phyloP scores from a whole-genome alignment of 192 early-diverging fungal genomes.

The Gaertneriomyces semiglobifer region DNA sequence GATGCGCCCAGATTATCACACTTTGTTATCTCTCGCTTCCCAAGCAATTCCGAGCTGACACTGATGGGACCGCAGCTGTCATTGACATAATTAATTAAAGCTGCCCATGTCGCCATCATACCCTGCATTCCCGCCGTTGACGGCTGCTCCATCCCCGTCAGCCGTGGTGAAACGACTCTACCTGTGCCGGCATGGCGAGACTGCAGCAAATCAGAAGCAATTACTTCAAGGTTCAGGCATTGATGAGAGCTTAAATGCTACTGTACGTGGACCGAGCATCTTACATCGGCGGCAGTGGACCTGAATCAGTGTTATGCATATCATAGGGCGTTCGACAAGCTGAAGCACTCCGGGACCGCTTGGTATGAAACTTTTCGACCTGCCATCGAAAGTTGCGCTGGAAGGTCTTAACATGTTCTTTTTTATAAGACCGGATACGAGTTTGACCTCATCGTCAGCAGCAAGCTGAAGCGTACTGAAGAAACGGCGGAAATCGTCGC shows the following conservation, averaged over 20 bases:
- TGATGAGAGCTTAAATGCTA: constrained; percentile 38
- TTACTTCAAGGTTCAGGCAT: constrained; percentile 50
- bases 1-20: no score
- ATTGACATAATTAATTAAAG: no score
- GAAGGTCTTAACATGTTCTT: no score
- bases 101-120: neutral
- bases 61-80: no score
- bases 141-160: constrained; percentile 15
- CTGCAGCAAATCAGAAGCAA: constrained; percentile 41
- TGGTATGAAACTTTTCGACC: neutral
- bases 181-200: constrained; percentile 54
- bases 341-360: constrained; percentile 24
- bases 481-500: constrained; percentile 45
- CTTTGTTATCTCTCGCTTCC: no score
- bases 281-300: no score
- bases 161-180: constrained; percentile 45
- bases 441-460: constrained; percentile 42
- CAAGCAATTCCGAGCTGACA: no score
- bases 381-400: no score
- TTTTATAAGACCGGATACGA: neutral
- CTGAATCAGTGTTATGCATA: no score
- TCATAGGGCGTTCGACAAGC: constrained; percentile 36
- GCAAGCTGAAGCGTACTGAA: constrained; percentile 37
- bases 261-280: constrained; percentile 17
- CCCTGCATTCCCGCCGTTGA: constrained; percentile 27